phyloP scores from a whole-genome alignment of 495 filamentous ascomycete genomes.

The Hyphodiscus hymeniophilus region DNA sequence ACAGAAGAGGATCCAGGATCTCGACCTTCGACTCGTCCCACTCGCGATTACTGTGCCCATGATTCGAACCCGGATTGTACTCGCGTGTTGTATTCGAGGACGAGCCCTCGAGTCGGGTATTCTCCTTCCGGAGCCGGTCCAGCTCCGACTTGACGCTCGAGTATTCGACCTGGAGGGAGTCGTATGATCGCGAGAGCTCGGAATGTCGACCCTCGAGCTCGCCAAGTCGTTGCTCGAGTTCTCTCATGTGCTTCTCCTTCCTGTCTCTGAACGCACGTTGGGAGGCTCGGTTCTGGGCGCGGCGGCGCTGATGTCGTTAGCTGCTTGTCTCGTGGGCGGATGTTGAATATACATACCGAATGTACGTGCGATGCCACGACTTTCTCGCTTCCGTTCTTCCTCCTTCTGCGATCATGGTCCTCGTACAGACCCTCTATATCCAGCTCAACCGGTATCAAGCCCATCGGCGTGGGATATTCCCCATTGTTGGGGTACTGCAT shows the following conservation, averaged over 20 bases:
- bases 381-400: conserved; percentile 19
- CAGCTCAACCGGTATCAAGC: conserved; percentile 22
- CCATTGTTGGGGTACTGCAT: conserved; percentile 16
- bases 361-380: conserved; percentile 22
- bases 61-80: conserved; percentile 1
- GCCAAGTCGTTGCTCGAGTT: conserved; percentile 71
- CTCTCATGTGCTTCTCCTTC: conserved; percentile 48
- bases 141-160: conserved; percentile 50
- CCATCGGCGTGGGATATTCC: conserved; percentile 15
- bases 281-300: conserved; percentile 48
- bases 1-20: conserved; percentile 19
- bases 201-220: conserved; percentile 31
- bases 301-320: conserved; percentile 13
- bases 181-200: conserved; percentile 33
- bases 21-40: conserved; percentile 18
- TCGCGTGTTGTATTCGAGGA: conserved; percentile 1
- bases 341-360: conserved; percentile 10
- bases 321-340: background rate
- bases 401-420: conserved; percentile 19
- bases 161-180: conserved; percentile 49
- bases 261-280: conserved; percentile 37
- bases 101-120: conserved; percentile 3
- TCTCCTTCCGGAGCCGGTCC: conserved; percentile 14
- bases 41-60: background rate
- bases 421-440: conserved; percentile 23